Evolutionary conservation across 75 land plant genomes (phyloP).

Genomic region (Cryptomeria japonica): DNA sequence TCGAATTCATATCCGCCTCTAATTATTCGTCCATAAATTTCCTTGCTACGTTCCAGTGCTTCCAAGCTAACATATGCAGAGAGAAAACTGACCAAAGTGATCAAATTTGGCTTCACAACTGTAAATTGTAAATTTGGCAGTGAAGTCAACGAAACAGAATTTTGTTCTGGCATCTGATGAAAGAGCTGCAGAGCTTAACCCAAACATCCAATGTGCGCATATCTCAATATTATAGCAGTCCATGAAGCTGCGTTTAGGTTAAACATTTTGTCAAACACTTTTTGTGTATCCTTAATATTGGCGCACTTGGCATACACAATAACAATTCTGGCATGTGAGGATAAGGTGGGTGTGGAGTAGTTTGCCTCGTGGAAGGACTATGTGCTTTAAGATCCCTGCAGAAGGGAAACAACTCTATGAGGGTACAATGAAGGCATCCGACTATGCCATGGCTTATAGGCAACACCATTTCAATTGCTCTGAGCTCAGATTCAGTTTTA

Average conservation of each 20-base stretch:
- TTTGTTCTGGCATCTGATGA: too few species aligned
- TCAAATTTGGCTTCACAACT: constrained; percentile 26
- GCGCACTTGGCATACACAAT: too few species aligned
- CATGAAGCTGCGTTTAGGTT: too few species aligned
- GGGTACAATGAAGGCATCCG: background rate
- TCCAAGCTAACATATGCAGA: constrained; percentile 26
- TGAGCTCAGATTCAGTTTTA: too few species aligned
- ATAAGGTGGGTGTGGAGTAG: background rate
- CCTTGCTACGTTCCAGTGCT: constrained; percentile 35
- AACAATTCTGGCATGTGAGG: too few species aligned
- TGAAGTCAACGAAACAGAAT: too few species aligned
- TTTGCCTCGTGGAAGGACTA: background rate
- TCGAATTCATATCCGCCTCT: constrained; percentile 26
- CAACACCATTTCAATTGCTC: constrained; percentile 10
- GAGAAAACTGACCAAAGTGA: constrained; percentile 28
- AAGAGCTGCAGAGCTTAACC: background rate
- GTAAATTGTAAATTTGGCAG: background rate
- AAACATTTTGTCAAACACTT: too few species aligned
- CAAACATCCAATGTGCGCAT: too few species aligned
- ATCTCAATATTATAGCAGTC: too few species aligned
- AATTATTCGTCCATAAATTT: constrained; percentile 30
- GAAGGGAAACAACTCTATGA: background rate
- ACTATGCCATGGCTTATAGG: background rate
- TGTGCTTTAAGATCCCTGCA: constrained; percentile 22
- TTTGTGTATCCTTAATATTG: too few species aligned